Percentiles rank a stretch among this genome's conserved stretches.
Evolutionary conservation across 176 grass and related monocot species (phyloP).

Genomic region (Juncus effusus): DNA sequence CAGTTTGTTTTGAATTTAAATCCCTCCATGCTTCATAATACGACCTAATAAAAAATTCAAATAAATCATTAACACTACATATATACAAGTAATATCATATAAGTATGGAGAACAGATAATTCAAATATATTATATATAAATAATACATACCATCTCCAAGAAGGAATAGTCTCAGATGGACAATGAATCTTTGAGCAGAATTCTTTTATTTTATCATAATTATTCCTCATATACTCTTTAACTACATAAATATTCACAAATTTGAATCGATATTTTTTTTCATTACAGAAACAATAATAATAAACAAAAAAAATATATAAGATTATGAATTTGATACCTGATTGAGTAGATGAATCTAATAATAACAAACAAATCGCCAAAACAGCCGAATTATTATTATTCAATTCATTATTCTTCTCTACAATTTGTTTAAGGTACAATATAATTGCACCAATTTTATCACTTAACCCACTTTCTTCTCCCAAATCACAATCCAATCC

Average conservation of each 20-base stretch:
- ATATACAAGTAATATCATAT: neutral
- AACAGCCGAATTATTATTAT: conserved; percentile 49
- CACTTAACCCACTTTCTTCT: conserved; percentile 33
- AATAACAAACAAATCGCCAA: conserved; percentile 63
- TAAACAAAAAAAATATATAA: neutral
- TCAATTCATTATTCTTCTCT: conserved; percentile 29
- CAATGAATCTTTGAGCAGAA: conserved; percentile 64
- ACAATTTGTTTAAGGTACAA: conserved; percentile 66
- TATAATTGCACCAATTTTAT: conserved; percentile 54
- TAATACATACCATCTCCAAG: conserved; percentile 81
- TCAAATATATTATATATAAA: neutral
- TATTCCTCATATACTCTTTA: conserved; percentile 35
- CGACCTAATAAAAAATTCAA: conserved; percentile 41
- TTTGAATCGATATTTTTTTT: conserved; percentile 4
- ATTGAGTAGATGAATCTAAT: conserved; percentile 30
- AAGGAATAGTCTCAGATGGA: conserved; percentile 57
- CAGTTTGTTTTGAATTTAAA: conserved; percentile 28
- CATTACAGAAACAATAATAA: conserved; percentile 22
- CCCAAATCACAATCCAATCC: conserved; percentile 12
- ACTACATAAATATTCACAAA: conserved; percentile 34
- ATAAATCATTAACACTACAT: neutral
- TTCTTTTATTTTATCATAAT: conserved; percentile 34
- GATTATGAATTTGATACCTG: conserved; percentile 33
- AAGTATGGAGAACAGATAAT: neutral
- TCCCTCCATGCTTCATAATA: conserved; percentile 79